A percentile compares a stretch with the other conserved stretches of the same genome.
phyloP scores from a whole-genome alignment of 176 grass and related monocot genomes.

The barley (Hordeum vulgare) region MorexV3_pseudomolecules_assembly NC_058522.1:514866905-514867404 shows the following conservation, averaged over 20 bases:
- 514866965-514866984: not conserved
- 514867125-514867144: not conserved
- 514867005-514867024: not conserved
- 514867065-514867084: not conserved
- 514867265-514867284: constrained; percentile 86
- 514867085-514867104: not conserved
- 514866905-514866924: not conserved
- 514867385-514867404: constrained; percentile 66
- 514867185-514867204: not conserved
- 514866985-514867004: not conserved
- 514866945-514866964: not conserved
- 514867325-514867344: constrained; percentile 74
- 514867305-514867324: constrained; percentile 72
- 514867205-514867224: constrained; percentile 52
- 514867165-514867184: not conserved
- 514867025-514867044: not conserved
- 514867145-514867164: not conserved
- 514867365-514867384: constrained; percentile 78
- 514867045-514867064: not conserved
- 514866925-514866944: not conserved
- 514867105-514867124: not conserved
- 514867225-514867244: constrained; percentile 90
- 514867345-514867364: constrained; percentile 95
- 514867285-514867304: constrained; percentile 74
- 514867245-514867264: constrained; percentile 60